phyloP scores from a whole-genome alignment of 192 early-diverging fungal genomes.

The Umbelopsis sp. region DNA sequence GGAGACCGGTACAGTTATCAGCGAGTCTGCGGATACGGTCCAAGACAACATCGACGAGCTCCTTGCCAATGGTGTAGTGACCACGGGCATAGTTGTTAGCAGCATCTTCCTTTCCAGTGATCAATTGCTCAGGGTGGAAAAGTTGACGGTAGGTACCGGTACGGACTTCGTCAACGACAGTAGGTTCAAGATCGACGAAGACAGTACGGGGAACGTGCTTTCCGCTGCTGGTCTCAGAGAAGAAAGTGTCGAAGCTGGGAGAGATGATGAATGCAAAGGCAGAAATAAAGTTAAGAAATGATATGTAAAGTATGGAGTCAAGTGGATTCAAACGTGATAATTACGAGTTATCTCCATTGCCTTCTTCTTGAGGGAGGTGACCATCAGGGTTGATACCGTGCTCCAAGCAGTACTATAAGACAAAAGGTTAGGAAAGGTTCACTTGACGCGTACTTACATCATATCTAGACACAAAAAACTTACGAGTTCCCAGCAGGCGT shows the following conservation, averaged over 20 bases:
- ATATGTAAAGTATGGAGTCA: background rate
- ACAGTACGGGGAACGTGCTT: conserved; percentile 99
- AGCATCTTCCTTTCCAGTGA: conserved; percentile 99
- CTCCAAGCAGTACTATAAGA: conserved; percentile 74
- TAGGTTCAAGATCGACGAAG: conserved; percentile 97
- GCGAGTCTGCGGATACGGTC: conserved; percentile 98
- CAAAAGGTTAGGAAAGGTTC: background rate
- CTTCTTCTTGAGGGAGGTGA: conserved; percentile 44
- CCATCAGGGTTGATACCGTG: conserved; percentile 99
- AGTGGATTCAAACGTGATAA: background rate
- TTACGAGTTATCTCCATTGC: conserved; percentile 28
- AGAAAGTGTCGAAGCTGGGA: conserved; percentile 98
- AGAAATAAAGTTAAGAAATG: conserved; percentile 40
- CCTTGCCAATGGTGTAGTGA: conserved; percentile 99
- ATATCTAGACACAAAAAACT: too few species aligned
- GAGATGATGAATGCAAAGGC: conserved; percentile 28
- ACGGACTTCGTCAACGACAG: conserved; percentile 98
- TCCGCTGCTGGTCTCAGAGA: conserved; percentile 97
- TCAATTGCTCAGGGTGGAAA: conserved; percentile 89
- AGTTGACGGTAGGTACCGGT: conserved; percentile 95
- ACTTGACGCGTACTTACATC: background rate
- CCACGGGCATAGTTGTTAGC: conserved; percentile 99
- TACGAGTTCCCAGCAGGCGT: conserved; percentile 99
- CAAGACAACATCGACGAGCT: conserved; percentile 94
- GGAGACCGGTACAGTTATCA: conserved; percentile 97